Base-by-base conservation (phyloP, 2,329 filamentous ascomycete genomes). In the Colletotrichum scovillei region DNA sequence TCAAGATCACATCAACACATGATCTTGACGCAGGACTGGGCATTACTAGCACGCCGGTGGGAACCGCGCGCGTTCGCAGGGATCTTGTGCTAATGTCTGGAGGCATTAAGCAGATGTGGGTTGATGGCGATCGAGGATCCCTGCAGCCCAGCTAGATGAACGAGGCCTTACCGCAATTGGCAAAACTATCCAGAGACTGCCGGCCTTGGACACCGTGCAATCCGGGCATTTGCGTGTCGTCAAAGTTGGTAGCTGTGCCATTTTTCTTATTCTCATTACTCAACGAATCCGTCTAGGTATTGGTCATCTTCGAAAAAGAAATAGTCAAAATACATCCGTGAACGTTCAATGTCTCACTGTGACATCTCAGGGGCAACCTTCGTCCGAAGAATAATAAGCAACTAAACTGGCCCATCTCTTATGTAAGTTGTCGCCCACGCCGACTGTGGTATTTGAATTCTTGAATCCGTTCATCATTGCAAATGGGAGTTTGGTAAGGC, bases 1-100 rank as follows among this genome's bases (percentile, higher is more conserved):
- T n/a, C 19, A n/a, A 19, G 16, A 46, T 46, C 42, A 19, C 16
- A 19, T 49, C 42, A 49, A n/a, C 19, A 49, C 16, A 49, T 19
- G 19, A n/a, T 49, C 5, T 49, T 49, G 42, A 49, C 19, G 42
- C 19, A 49, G 42, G 19, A 49, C 19, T 49, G 42, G 42, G 42
- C 42, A 49, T 19, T n/a, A n/a, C 8, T 19, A 49, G 42, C 22
- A 78, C 79, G 0, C 79, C 81, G 0, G 68, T 62, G 0, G 83
- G 81, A 0, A 26, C 65, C 65, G 65, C 65, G 65, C 65, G 65
- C 57, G 57, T 53, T 53, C 32, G 57, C 65, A 68, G 53, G 57
- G 65, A 62, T 62, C 22, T 62, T 16, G 35, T 42, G 14, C 38
- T 22, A 52, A 14, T 14, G 30, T 52, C 35, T 46, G 65, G 65